A percentile compares a stretch with the other conserved stretches of the same genome.
These are phyloP conservation scores for Fallopia convolvulus DNA, from an alignment of 148 eudicot species.

Conservation along the genomic window DNA sequence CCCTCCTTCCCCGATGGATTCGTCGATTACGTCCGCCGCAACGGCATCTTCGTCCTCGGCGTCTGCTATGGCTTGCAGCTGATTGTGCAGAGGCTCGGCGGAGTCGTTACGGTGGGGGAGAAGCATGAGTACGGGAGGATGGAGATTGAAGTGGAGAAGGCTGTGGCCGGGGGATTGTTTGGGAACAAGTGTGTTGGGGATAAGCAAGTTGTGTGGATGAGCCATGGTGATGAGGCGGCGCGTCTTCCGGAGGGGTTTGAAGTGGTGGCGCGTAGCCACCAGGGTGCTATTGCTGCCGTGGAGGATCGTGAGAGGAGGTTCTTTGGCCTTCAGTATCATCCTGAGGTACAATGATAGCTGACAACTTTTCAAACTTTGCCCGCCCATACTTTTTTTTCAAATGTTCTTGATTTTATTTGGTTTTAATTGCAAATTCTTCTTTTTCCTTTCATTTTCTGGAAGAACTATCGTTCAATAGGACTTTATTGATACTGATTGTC, in stretches of 20 bases:
- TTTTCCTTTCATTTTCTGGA: not conserved
- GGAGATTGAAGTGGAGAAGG: slow-evolving; percentile 65
- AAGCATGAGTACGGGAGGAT: slow-evolving; percentile 94
- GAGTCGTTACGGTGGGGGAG: slow-evolving; percentile 59
- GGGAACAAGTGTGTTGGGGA: slow-evolving; percentile 47
- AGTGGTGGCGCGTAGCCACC: slow-evolving; percentile 68
- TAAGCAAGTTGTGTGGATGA: slow-evolving; percentile 95
- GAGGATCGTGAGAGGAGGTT: slow-evolving; percentile 54
- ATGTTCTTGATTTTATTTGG: not conserved
- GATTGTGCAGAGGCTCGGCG: slow-evolving; percentile 73
- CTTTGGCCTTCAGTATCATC: slow-evolving; percentile 93
- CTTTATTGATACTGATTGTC: not conserved
- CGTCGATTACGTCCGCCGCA: slow-evolving; percentile 50
- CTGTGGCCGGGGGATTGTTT: slow-evolving; percentile 40
- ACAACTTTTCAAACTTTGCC: not conserved
- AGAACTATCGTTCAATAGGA: not conserved
- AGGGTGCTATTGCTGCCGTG: slow-evolving; percentile 81
- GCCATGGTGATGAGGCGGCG: slow-evolving; percentile 89
- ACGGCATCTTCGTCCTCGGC: slow-evolving; percentile 68
- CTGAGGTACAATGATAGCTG: slow-evolving; percentile 51
- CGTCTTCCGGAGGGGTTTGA: slow-evolving; percentile 75
- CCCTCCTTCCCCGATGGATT: slow-evolving; percentile 76
- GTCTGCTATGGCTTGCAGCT: slow-evolving; percentile 87
- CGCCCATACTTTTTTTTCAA: not conserved
- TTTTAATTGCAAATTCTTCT: not conserved